Conservation (phyloP, 192 early-diverging fungal genomes). For the Cladochytrium replicatum region DNA sequence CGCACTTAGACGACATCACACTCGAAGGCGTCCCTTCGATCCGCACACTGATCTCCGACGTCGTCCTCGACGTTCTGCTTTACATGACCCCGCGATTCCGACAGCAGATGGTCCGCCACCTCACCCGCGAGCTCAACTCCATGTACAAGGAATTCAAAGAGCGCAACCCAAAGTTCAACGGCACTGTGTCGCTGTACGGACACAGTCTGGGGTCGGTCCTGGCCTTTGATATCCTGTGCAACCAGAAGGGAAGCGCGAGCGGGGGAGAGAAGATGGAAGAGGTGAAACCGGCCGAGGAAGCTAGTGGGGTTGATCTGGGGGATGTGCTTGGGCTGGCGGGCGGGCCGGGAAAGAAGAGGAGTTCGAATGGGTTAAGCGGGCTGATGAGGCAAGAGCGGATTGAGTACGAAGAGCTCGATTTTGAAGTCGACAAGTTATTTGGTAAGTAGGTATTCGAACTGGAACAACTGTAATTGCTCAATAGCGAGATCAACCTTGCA, state of each 20-base stretch:
- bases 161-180: slow-evolving; percentile 69
- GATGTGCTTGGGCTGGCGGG: too few species aligned
- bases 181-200: slow-evolving; percentile 66
- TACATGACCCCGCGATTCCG: slow-evolving; percentile 80
- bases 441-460: too few species aligned
- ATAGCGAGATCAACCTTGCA: too few species aligned
- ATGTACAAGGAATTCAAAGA: slow-evolving; percentile 61
- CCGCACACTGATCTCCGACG: slow-evolving; percentile 69
- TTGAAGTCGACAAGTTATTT: slow-evolving; percentile 66
- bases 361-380: slow-evolving; percentile 20
- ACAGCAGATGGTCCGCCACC: slow-evolving; percentile 68
- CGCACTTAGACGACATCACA: slow-evolving; percentile 65
- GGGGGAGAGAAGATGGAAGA: too few species aligned
- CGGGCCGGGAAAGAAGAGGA: too few species aligned
- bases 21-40: slow-evolving; percentile 74
- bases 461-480: too few species aligned
- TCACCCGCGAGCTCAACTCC: slow-evolving; percentile 65
- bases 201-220: slow-evolving; percentile 72
- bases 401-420: slow-evolving; percentile 40
- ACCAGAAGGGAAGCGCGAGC: too few species aligned
- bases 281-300: too few species aligned
- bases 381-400: slow-evolving; percentile 26
- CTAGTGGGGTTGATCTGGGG: too few species aligned
- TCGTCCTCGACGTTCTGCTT: slow-evolving; percentile 70
- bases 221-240: slow-evolving; percentile 66